A percentile compares a stretch with the other conserved stretches of the same genome.
These are phyloP conservation scores for Fusarium musae DNA, from an alignment of 2,329 filamentous ascomycete species.

Conservation along the genomic window DNA sequence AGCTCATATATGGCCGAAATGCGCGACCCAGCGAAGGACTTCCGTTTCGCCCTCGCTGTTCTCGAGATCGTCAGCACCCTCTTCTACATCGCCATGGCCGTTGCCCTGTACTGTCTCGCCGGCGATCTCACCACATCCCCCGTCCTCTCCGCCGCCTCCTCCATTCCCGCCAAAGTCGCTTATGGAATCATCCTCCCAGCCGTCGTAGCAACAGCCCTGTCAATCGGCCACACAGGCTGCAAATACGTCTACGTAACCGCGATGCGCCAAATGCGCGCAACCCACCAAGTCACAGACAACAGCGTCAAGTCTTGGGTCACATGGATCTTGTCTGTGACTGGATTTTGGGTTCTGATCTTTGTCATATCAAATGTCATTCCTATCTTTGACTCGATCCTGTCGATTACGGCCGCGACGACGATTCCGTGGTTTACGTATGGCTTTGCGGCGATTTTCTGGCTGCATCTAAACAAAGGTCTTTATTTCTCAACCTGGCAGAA, in stretches of 20 bases:
- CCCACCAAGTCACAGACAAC: conserved; percentile 34
- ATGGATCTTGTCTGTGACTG: conserved; percentile 37
- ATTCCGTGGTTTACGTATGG: conserved; percentile 45
- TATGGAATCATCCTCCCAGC: conserved; percentile 43
- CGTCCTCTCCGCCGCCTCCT: conserved; percentile 37
- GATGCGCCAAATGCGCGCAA: conserved; percentile 32
- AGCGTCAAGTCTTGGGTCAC: conserved; percentile 43
- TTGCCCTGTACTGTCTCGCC: conserved; percentile 41
- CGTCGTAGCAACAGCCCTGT: conserved; percentile 39
- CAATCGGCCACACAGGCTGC: conserved; percentile 42
- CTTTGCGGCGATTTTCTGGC: conserved; percentile 42
- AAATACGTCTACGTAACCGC: conserved; percentile 41
- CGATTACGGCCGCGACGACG: conserved; percentile 41
- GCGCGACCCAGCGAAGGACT: conserved; percentile 36
- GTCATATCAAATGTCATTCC: conserved; percentile 45
- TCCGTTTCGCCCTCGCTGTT: conserved; percentile 34
- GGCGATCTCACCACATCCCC: conserved; percentile 39
- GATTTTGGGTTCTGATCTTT: conserved; percentile 44
- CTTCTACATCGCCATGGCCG: conserved; percentile 41
- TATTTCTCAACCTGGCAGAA: conserved; percentile 39
- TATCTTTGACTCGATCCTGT: conserved; percentile 45
- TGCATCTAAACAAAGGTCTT: conserved; percentile 34
- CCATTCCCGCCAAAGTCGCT: conserved; percentile 41
- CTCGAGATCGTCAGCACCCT: conserved; percentile 41
- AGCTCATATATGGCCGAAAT: conserved; percentile 44